Evolutionary conservation across 2,329 filamentous ascomycete genomes (phyloP), one percentile per base, ranked within the genome.

Genomic region (Acephala macrosclerotiorum): DNA sequence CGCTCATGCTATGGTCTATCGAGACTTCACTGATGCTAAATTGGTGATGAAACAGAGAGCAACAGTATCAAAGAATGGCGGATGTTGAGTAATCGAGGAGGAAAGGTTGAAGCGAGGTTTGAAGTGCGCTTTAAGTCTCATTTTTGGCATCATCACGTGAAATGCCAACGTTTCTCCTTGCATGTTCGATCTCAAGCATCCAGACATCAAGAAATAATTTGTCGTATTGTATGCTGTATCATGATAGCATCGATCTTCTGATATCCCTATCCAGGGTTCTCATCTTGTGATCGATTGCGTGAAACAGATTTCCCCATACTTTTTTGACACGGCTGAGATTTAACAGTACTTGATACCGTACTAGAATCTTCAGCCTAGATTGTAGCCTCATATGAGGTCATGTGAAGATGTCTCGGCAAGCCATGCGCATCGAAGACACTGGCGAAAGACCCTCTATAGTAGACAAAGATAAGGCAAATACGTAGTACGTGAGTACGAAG

Each of bases 391-490:
- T 12, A n/a, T n/a, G 40, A 18, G 40, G 16, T 42, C n/a, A 18
- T 42, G n/a, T 42, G 6, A 49, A 22, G 4, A 49, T 49, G 45
- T 49, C 45, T 49, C 8, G 20, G 45, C 7, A 7, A 49, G 45
- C 45, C n/a, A n/a, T n/a, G 45, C 45, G 45, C 45, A 49, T 49
- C n/a, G 45, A 49, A 49, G 45, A 22, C 45, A 49, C 18, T 22
- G 45, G 1, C 20, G 45, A 22, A 22, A 22, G 45, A 49, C 45
- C n/a, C 25, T 49, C 45, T n/a, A 49, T 49, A 2, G 25, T 6
- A 49, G n/a, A 49, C 18, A 22, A 22, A 22, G 45, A 42, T n/a
- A 42, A n/a, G 11, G 40, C 16, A n/a, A 42, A 2, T 42, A 18
- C n/a, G 36, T 40, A n/a, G n/a, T n/a, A n/a, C n/a, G n/a, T n/a